Evolutionary conservation across 2,329 filamentous ascomycete genomes (phyloP).

Genomic region (Verticillium alfalfae): DNA sequence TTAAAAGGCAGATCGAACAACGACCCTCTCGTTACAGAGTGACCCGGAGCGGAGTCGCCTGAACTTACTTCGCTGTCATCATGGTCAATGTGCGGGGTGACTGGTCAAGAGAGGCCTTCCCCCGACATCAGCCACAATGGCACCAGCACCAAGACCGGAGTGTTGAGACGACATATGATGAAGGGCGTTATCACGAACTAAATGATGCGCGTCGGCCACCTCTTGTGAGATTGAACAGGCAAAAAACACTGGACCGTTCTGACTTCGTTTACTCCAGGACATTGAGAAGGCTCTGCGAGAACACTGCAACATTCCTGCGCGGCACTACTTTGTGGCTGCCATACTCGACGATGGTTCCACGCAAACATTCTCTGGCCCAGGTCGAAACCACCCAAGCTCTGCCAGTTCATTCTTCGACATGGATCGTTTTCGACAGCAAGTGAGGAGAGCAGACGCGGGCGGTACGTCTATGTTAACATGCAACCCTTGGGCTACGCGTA

Average conservation of each 20-base stretch:
- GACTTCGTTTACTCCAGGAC: slow-evolving; percentile 24
- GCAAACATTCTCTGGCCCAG: slow-evolving; percentile 39
- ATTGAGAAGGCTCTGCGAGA: slow-evolving; percentile 47
- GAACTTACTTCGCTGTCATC: neutral
- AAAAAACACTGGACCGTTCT: neutral
- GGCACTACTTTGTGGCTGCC: slow-evolving; percentile 47
- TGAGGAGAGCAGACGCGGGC: slow-evolving; percentile 32
- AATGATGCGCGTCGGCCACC: slow-evolving; percentile 10
- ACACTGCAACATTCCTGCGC: slow-evolving; percentile 44
- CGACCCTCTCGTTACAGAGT: neutral
- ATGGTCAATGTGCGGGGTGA: slow-evolving; percentile 31
- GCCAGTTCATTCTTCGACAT: slow-evolving; percentile 4
- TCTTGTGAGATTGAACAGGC: slow-evolving; percentile 4
- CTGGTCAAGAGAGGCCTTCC: slow-evolving; percentile 30
- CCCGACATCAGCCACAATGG: slow-evolving; percentile 24
- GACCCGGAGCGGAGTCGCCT: neutral
- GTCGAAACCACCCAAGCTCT: slow-evolving; percentile 23
- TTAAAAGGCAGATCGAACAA: neutral
- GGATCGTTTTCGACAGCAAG: slow-evolving; percentile 13
- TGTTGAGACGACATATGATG: slow-evolving; percentile 9
- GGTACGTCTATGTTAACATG: slow-evolving; percentile 4
- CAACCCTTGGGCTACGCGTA: slow-evolving; percentile 2
- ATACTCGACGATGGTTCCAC: slow-evolving; percentile 41
- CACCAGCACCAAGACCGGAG: slow-evolving; percentile 16
- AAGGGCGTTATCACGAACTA: slow-evolving; percentile 7